A percentile compares a stretch with the other conserved stretches of the same genome.
phyloP scores from a whole-genome alignment of 2,329 filamentous ascomycete genomes.

The Fusarium zealandicum region DNA sequence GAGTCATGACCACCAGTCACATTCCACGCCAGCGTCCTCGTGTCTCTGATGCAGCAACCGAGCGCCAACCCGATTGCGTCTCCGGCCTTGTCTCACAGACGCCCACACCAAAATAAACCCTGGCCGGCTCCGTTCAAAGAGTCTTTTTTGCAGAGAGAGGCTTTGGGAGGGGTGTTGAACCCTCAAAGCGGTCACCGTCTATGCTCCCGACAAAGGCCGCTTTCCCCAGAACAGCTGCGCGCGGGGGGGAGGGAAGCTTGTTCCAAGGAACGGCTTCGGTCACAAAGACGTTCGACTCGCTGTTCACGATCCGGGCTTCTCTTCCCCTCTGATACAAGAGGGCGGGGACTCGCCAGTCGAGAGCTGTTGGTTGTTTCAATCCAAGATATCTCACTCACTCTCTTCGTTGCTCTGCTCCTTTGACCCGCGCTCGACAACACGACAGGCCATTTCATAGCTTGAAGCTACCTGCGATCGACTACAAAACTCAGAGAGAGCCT shows the following conservation, averaged over 20 bases:
- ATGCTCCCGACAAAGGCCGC: conserved; percentile 26
- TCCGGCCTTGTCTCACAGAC: conserved; percentile 33
- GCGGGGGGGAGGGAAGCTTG: conserved; percentile 10
- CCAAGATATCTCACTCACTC: conserved; percentile 16
- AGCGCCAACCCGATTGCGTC: conserved; percentile 39
- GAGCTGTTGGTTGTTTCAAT: conserved; percentile 10
- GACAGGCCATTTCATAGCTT: neutral
- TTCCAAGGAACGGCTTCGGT: conserved; percentile 39
- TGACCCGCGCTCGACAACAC: neutral
- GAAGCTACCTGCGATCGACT: conserved; percentile 14
- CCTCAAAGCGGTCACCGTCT: conserved; percentile 27
- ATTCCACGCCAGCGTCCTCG: conserved; percentile 36
- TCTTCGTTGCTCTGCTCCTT: conserved; percentile 3
- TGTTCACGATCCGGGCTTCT: conserved; percentile 35
- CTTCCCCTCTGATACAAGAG: conserved; percentile 32
- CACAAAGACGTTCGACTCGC: conserved; percentile 35
- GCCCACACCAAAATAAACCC: conserved; percentile 31
- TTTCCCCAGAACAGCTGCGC: conserved; percentile 37
- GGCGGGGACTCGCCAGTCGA: conserved; percentile 12
- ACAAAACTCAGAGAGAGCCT: conserved; percentile 17
- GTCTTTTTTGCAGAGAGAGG: neutral
- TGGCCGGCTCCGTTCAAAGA: conserved; percentile 36
- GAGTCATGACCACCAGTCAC: conserved; percentile 40
- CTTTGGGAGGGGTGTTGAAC: neutral
- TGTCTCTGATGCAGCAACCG: conserved; percentile 31